Base-by-base conservation (phyloP, 1,284 basidiomycete genomes). In the Boletus sp. region DNA sequence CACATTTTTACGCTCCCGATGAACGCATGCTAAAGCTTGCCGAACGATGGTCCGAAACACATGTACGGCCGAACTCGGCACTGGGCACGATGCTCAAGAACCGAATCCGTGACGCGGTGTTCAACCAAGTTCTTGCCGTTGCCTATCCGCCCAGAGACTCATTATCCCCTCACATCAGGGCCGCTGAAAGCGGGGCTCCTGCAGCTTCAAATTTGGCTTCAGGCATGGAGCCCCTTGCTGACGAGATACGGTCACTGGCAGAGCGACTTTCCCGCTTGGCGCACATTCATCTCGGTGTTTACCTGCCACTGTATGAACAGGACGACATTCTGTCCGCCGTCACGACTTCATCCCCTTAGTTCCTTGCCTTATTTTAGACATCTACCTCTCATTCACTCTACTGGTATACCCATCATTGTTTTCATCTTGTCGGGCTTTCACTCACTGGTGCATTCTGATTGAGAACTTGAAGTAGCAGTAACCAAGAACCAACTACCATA, bases 221-320 rank as follows among this genome's bases (percentile, higher is more conserved):
- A 41, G 87, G 86, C 23, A 78, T 90, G 71, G 83, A 85, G 58
- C 76, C 82, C 29, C 73, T 91, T 44, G 67, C 74, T 48, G 77
- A 80, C 34, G 88, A 91, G 66, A 79, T 91, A 51, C 71, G 72
- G 26, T 71, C 77, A 19, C 74, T 91, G 36, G 77, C 77, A 23
- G 81, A 88, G 56, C 78, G 82, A 59, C 74, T 89, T 34, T 75
- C 82, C 37, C 80, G 81, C 53, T 72, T 91, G 42, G 81, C 82
- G 6, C 69, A 78, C 42, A 81, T 88, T 54, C 88, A 91, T 64
- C 71, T 88, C 46, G 78, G 81, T 56, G 82, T 86, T 39, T 90
- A 88, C 63, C 70, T 85, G 35, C 76, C 79, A 23, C 64, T 88
- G 49, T 91, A 91, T 67, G 83, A 86, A 65, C 77, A 78, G 59